Conservation (phyloP, 176 grass and related monocot genomes). For the Triticum timopheevii region DNA sequence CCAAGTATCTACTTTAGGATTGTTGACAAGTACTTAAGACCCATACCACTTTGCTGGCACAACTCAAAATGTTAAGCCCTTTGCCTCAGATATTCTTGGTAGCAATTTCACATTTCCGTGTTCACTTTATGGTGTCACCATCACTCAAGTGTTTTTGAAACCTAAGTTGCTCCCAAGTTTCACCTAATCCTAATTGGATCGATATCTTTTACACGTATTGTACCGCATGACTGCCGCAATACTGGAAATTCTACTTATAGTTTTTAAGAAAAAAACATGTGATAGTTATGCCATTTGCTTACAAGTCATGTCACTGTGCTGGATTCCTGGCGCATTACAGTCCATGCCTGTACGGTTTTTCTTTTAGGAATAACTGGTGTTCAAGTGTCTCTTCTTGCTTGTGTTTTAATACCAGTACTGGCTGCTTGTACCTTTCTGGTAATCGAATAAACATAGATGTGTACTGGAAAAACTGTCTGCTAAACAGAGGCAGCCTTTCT, state of each 20-base stretch:
- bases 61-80: constrained; percentile 4
- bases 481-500: constrained; percentile 6
- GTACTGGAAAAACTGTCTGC: neutral
- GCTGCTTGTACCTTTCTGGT: neutral
- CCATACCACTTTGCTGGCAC: neutral
- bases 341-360: neutral
- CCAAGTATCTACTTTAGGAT: neutral
- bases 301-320: neutral
- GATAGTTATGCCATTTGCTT: neutral
- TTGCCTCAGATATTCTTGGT: constrained; percentile 13
- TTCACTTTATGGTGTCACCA: neutral
- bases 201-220: neutral
- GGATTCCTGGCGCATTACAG: neutral
- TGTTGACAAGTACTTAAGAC: neutral
- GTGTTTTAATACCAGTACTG: neutral
- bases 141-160: neutral
- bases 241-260: neutral
- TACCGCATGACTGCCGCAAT: neutral
- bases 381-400: constrained; percentile 10
- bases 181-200: neutral
- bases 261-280: neutral
- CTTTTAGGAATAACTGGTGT: constrained; percentile 2
- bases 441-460: neutral
- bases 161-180: neutral
- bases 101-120: neutral